Conservation (phyloP, 1,284 basidiomycete species). For the Fomitopsis schrenkii region DNA sequence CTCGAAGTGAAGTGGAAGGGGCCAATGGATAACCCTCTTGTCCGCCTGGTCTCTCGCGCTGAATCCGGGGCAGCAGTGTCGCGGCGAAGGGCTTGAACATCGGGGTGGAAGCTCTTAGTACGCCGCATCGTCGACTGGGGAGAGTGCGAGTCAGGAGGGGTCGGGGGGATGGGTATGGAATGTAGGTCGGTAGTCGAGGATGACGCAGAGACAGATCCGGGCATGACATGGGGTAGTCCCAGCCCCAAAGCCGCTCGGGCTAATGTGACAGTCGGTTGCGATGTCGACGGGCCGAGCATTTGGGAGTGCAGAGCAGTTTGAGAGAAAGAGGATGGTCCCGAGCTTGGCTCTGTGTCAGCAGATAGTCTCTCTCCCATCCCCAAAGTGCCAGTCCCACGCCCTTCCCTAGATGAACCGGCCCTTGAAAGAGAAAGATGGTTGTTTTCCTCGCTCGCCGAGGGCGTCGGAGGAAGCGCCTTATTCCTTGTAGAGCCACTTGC, state of each 20-base stretch:
- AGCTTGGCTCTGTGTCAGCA: constrained; percentile 8
- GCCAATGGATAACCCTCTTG: constrained; percentile 40
- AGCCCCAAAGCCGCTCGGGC: constrained; percentile 57
- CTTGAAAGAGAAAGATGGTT: constrained; percentile 11
- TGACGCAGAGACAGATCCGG: constrained; percentile 37
- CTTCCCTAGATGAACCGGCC: neutral
- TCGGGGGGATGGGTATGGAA: constrained; percentile 21
- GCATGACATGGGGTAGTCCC: constrained; percentile 50
- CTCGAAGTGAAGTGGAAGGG: constrained; percentile 37
- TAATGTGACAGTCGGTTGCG: constrained; percentile 41
- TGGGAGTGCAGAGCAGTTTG: constrained; percentile 14
- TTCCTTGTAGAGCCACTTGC: constrained; percentile 37
- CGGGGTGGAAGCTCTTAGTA: constrained; percentile 46
- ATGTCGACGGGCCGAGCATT: constrained; percentile 19
- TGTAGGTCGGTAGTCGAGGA: constrained; percentile 38
- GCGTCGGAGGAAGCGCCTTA: constrained; percentile 68
- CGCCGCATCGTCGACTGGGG: constrained; percentile 29
- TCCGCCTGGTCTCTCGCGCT: constrained; percentile 34
- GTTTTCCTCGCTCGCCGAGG: constrained; percentile 25
- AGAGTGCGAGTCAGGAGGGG: constrained; percentile 6
- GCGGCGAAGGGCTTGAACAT: constrained; percentile 15
- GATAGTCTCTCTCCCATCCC: constrained; percentile 5
- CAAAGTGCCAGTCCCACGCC: neutral
- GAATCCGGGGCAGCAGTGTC: constrained; percentile 16
- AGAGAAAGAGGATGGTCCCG: constrained; percentile 17